phyloP scores from a whole-genome alignment of 495 filamentous ascomycete genomes.

The Letharia lupina region DNA sequence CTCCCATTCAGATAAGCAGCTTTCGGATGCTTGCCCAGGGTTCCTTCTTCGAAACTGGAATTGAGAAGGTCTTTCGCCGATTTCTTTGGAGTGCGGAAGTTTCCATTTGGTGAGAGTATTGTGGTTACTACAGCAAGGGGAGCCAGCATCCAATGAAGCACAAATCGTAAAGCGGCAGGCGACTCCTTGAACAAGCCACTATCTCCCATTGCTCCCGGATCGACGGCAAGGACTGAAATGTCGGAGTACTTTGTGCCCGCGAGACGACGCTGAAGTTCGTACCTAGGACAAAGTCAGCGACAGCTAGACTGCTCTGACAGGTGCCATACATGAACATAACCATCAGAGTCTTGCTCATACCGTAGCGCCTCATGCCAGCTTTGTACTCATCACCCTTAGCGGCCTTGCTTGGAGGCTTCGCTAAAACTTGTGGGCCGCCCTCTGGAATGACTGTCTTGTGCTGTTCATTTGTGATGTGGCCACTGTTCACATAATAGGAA shows the following conservation, averaged over 20 bases:
- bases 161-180: background rate
- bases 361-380: too few relatives aligned
- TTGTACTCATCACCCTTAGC: too few relatives aligned
- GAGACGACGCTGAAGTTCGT: too few relatives aligned
- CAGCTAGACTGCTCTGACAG: too few relatives aligned
- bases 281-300: too few relatives aligned
- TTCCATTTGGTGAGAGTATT: background rate
- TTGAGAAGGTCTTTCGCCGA: background rate
- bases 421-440: background rate
- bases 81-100: background rate
- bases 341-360: too few relatives aligned
- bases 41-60: background rate
- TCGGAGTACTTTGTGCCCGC: too few relatives aligned
- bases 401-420: too few relatives aligned
- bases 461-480: background rate
- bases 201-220: too few relatives aligned
- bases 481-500: background rate
- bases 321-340: too few relatives aligned
- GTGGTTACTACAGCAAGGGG: background rate
- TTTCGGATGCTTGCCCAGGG: background rate
- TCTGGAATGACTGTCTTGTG: slow-evolving; percentile 11
- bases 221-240: too few relatives aligned
- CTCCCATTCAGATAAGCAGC: background rate
- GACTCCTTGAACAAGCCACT: too few relatives aligned
- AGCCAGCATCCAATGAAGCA: background rate